phyloP scores from a whole-genome alignment of 208 protist species.

The Leishmania guyanensis region DNA sequence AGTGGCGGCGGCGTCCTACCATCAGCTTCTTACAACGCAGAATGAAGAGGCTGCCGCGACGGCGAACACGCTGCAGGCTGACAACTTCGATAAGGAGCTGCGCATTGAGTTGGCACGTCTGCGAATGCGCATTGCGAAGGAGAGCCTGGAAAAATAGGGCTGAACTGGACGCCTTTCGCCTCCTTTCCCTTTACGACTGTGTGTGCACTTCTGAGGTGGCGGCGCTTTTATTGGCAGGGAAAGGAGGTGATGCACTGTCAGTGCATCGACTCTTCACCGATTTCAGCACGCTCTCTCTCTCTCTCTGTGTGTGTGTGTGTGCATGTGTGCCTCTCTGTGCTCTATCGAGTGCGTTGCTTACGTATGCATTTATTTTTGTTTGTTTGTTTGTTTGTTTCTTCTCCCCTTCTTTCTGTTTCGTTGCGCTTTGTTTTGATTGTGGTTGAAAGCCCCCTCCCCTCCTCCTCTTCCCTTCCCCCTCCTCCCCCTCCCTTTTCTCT shows the following conservation, averaged over 20 bases:
- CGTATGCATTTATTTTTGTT: neutral
- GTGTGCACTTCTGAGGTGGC: neutral
- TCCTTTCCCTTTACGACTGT: neutral
- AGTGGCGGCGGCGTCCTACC: slow-evolving; percentile 1
- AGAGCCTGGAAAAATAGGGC: slow-evolving; percentile 1
- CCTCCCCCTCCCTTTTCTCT: neutral
- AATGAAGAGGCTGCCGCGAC: neutral
- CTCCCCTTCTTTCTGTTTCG: neutral
- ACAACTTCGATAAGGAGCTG: slow-evolving; percentile 35
- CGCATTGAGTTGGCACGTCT: slow-evolving; percentile 33
- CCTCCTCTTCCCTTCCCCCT: neutral
- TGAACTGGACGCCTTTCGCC: neutral
- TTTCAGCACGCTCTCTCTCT: neutral
- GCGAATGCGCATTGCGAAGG: slow-evolving; percentile 38
- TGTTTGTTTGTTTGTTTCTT: neutral
- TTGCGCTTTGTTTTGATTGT: neutral
- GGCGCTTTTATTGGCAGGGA: neutral
- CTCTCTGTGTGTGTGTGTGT: neutral
- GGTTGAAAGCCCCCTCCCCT: neutral
- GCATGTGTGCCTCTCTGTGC: neutral
- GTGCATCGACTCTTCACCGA: neutral
- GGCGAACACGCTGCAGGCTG: neutral
- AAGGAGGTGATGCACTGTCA: neutral
- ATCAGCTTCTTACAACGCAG: neutral
- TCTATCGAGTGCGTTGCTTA: neutral